Percentiles rank a stretch among this genome's conserved stretches.
Evolutionary conservation across 2,329 filamentous ascomycete species (phyloP).

Genomic region (Neoarthrinium moseri): DNA sequence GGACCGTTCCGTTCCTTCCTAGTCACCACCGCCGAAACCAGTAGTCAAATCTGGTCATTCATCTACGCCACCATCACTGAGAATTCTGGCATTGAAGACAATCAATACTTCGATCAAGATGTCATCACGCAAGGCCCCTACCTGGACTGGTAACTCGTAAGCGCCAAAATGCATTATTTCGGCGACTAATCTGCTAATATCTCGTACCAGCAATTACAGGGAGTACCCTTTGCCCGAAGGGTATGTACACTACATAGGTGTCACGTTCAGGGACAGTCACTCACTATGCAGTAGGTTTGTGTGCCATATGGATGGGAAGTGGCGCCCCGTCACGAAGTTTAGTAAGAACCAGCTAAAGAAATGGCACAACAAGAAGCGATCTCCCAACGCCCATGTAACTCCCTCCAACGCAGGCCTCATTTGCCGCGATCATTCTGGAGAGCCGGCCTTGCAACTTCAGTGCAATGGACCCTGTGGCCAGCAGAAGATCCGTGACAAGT

Average conservation of each 20-base stretch:
- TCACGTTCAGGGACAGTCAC: background rate
- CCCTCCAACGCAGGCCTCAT: conserved; percentile 22
- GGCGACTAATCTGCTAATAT: no score
- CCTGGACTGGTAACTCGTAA: no score
- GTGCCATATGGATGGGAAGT: conserved; percentile 28
- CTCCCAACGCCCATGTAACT: conserved; percentile 12
- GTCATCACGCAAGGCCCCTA: no score
- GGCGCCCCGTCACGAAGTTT: conserved; percentile 23
- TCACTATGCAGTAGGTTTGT: conserved; percentile 20
- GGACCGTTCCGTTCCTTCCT: no score
- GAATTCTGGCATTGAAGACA: no score
- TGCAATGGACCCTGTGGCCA: conserved; percentile 32
- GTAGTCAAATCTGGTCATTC: no score
- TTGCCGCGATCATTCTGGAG: conserved; percentile 25
- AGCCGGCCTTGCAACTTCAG: conserved; percentile 14
- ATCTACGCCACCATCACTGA: no score
- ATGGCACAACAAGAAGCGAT: conserved; percentile 17
- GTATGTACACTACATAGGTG: background rate
- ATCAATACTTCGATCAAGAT: no score
- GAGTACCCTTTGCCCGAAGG: background rate
- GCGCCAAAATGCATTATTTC: no score
- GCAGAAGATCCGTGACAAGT: conserved; percentile 22
- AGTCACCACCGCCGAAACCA: no score
- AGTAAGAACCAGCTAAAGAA: conserved; percentile 27
- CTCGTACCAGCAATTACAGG: background rate